phyloP scores from a whole-genome alignment of 768 basidiomycete species.

The Kwoniella pini region DNA sequence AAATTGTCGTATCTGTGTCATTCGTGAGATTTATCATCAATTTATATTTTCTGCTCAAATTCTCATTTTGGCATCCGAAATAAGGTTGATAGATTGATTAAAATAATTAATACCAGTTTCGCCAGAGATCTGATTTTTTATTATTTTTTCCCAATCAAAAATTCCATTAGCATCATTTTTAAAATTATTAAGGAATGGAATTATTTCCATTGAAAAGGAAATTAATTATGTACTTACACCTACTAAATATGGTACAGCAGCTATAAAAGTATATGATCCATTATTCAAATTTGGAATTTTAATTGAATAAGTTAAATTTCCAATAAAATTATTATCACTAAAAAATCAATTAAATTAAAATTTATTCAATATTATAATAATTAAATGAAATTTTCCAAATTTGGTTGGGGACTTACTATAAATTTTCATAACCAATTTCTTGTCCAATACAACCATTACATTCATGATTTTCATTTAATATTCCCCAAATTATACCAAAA shows the following conservation, averaged over 20 bases:
- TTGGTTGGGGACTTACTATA: conserved; percentile 17
- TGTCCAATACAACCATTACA: conserved; percentile 11
- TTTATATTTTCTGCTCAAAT: not conserved
- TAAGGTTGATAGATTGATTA: conserved; percentile 15
- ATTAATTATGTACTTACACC: conserved; percentile 30
- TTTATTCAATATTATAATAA: not conserved
- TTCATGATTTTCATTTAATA: not conserved
- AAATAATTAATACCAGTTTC: conserved; percentile 20
- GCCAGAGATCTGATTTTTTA: conserved; percentile 9
- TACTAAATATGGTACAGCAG: conserved; percentile 21
- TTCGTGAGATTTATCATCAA: too few species aligned
- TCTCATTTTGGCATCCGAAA: conserved; percentile 12
- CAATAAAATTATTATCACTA: conserved; percentile 5
- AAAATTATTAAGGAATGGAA: not conserved
- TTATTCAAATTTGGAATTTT: conserved; percentile 2
- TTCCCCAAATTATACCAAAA: conserved; percentile 14
- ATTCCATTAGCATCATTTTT: not conserved
- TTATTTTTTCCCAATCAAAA: not conserved
- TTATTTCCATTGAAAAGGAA: not conserved
- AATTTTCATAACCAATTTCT: conserved; percentile 16
- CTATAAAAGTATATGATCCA: conserved; percentile 17
- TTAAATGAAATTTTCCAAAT: not conserved
- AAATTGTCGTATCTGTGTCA: too few species aligned
- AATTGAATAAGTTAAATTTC: conserved; percentile 11
- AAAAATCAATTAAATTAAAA: not conserved